Percentiles rank a stretch among this genome's conserved stretches.
Conservation (phyloP, 2,329 filamentous ascomycete species). For the Penicillium hesseltinei region DNA sequence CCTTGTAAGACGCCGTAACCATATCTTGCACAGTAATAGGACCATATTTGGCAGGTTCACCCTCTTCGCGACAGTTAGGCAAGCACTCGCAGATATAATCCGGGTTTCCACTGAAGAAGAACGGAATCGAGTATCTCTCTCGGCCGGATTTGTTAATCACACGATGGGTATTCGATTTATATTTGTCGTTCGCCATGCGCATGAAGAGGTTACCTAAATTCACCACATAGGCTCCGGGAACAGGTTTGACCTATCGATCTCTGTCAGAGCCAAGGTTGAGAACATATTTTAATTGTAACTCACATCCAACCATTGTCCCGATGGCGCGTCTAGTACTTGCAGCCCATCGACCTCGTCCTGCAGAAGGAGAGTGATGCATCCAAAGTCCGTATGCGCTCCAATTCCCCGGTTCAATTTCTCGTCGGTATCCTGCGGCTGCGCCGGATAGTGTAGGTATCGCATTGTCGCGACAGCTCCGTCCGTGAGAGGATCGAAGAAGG, state of each 20-base stretch:
- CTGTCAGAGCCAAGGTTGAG: not conserved
- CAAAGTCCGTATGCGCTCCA: slow-evolving; percentile 47
- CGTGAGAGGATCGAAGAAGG: slow-evolving; percentile 40
- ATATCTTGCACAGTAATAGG: slow-evolving; percentile 46
- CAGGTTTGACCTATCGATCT: slow-evolving; percentile 23
- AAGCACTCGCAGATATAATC: slow-evolving; percentile 46
- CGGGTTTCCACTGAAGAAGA: slow-evolving; percentile 47
- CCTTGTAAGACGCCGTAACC: slow-evolving; percentile 42
- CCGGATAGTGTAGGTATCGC: slow-evolving; percentile 45
- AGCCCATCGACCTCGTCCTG: slow-evolving; percentile 43
- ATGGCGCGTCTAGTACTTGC: slow-evolving; percentile 34
- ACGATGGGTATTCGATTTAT: slow-evolving; percentile 43
- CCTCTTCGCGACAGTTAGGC: slow-evolving; percentile 41
- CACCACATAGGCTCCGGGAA: slow-evolving; percentile 31
- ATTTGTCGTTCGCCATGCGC: slow-evolving; percentile 45
- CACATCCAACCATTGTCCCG: slow-evolving; percentile 35
- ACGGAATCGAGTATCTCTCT: slow-evolving; percentile 44
- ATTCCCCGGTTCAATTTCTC: slow-evolving; percentile 40
- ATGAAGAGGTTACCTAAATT: slow-evolving; percentile 43
- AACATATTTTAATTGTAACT: not conserved
- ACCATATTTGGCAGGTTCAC: slow-evolving; percentile 40
- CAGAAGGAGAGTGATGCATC: slow-evolving; percentile 42
- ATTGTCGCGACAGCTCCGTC: slow-evolving; percentile 42
- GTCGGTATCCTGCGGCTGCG: slow-evolving; percentile 39
- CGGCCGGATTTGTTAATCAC: slow-evolving; percentile 43